phyloP scores from a whole-genome alignment of 1,284 basidiomycete genomes.

The Ceratobasidium sp. region DNA sequence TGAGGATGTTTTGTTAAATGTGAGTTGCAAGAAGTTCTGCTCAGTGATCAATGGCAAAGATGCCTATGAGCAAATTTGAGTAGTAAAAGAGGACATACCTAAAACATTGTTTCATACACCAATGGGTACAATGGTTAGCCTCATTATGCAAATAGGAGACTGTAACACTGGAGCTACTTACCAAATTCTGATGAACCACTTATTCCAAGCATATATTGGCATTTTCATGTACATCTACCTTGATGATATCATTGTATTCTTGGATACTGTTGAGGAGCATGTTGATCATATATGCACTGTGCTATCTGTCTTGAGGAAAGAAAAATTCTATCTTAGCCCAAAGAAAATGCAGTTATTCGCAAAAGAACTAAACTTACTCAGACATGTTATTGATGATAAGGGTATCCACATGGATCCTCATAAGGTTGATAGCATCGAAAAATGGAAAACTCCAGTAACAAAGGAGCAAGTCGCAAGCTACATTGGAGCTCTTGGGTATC shows the following conservation, averaged over 20 bases:
- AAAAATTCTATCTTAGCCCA: slow-evolving; percentile 46
- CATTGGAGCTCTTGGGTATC: slow-evolving; percentile 39
- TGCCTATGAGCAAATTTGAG: no score
- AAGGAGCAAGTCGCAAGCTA: slow-evolving; percentile 37
- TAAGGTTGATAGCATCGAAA: slow-evolving; percentile 37
- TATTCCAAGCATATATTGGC: slow-evolving; percentile 49
- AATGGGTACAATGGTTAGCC: slow-evolving; percentile 51
- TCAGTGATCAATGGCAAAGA: no score
- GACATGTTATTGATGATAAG: slow-evolving; percentile 49
- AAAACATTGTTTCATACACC: slow-evolving; percentile 47
- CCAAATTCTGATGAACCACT: slow-evolving; percentile 49
- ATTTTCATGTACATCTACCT: slow-evolving; percentile 42
- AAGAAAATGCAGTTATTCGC: slow-evolving; percentile 49
- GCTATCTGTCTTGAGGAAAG: slow-evolving; percentile 47
- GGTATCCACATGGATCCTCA: slow-evolving; percentile 46
- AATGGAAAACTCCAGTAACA: slow-evolving; percentile 41
- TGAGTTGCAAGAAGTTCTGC: no score
- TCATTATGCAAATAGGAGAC: slow-evolving; percentile 49
- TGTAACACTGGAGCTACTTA: slow-evolving; percentile 48
- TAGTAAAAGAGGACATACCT: not conserved
- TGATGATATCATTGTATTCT: slow-evolving; percentile 48
- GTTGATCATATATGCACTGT: slow-evolving; percentile 47
- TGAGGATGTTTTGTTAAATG: no score
- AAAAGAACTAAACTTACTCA: slow-evolving; percentile 49
- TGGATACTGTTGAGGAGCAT: slow-evolving; percentile 50